Conservation (phyloP, 441 rosid species). For the Eruca vesicaria region DNA sequence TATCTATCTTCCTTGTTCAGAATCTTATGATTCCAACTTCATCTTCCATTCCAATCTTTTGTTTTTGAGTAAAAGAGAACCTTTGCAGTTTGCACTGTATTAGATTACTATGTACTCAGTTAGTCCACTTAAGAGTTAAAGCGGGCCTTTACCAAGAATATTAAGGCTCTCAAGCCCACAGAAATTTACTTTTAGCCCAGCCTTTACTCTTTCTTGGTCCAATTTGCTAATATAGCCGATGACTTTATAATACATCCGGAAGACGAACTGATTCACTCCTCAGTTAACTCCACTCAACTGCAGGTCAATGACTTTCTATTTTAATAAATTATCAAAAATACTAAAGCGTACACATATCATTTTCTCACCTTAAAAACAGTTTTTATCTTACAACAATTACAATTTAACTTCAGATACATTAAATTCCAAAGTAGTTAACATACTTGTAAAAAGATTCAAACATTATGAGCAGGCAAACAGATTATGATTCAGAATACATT, state of each 20-base stretch:
- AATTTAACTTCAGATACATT: no score
- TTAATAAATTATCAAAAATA: not conserved
- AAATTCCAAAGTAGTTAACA: no score
- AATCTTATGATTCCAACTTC: not conserved
- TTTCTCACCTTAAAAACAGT: not conserved
- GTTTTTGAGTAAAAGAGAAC: not conserved
- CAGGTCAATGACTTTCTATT: not conserved
- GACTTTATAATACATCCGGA: not conserved
- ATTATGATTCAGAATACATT: no score
- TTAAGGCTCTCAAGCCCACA: not conserved
- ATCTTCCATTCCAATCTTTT: not conserved
- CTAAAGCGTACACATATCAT: not conserved
- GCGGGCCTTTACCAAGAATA: not conserved
- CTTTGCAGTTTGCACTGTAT: not conserved
- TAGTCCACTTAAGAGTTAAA: not conserved
- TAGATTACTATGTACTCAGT: not conserved
- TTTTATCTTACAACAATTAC: no score
- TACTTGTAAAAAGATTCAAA: no score
- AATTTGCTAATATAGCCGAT: no score
- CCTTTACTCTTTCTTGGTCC: not conserved
- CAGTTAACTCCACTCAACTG: not conserved
- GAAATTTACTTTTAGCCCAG: not conserved
- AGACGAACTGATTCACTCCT: no score
- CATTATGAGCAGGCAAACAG: no score
- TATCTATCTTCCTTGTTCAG: slow-evolving; percentile 1